Base-by-base conservation (phyloP, 192 early-diverging fungal species). In the Coemansia sp. region DNA sequence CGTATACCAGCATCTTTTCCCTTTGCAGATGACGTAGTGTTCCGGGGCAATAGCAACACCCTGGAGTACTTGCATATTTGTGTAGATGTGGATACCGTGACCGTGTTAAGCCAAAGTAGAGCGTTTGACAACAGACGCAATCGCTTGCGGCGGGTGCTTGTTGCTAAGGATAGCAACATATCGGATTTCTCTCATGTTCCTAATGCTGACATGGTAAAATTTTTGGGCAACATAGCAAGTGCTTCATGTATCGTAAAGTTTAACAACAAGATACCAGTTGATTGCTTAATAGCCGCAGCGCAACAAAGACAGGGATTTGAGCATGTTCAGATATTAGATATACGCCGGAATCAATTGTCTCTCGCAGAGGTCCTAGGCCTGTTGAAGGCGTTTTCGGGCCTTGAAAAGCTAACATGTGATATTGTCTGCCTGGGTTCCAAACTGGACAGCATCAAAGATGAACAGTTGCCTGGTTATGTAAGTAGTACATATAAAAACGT, bases 1-100 rank as follows among this genome's bases (percentile, higher is more conserved):
- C 14, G 32, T 19, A 23, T 49, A 8, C 30, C 47, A 1, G 32
- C 37, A n/a, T 39, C 33, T 33, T 66, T 55, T 9, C 64, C 64
- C 35, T 66, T 66, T 26, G 49, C 46, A 6, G 49, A 66, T 53
- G 64, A 66, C 3, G 50, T 53, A 16, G 30, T 55, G 46, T 66
- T 66, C 21, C 64, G 64, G 3, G 64, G 64, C 0, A 66, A 66
- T 46, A 53, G n/a, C 11, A 19, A 3, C 3, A 66, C 64, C 17
- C 19, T 66, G 35, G 37, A 66, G 49, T 52, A 39, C 49, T 33
- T 66, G 53, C 53, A 57, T 17, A 16, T 57, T 14, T 16, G 16
- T 16, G 13, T 57, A 32, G 53, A 57, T 10, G 11, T 0, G 6
- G 53, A 57, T 33, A 57, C 53, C 1, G 53, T 17, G 32, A 32